Conservation (phyloP, 257 asterid genomes). For the Nicotiana noctiflora region DNA sequence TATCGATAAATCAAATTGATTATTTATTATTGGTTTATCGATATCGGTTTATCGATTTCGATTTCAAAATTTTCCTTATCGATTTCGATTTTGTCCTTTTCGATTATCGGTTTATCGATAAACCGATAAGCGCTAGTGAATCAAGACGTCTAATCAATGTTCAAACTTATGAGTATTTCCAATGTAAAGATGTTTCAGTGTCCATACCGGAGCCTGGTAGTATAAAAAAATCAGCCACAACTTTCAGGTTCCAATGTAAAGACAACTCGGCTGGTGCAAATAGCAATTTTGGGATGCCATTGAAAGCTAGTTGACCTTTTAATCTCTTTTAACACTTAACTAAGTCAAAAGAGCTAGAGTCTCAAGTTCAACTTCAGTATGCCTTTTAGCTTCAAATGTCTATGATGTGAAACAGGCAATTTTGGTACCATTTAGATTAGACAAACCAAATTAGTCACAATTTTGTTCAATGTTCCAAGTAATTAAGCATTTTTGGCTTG, state of each 20-base stretch:
- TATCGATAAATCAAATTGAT: too few species aligned
- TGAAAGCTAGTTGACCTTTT: constrained; percentile 32
- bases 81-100: too few species aligned
- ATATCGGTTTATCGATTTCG: too few species aligned
- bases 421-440: constrained; percentile 6
- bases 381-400: background rate
- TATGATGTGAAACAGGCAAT: background rate
- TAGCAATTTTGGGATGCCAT: constrained; percentile 12
- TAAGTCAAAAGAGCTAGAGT: background rate
- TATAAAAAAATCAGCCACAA: constrained; percentile 9
- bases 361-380: background rate
- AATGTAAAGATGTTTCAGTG: constrained; percentile 17
- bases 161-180: constrained; percentile 17
- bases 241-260: too few species aligned
- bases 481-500: background rate
- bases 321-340: constrained; percentile 26
- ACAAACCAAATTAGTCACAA: background rate
- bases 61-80: too few species aligned
- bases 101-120: too few species aligned
- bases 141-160: background rate
- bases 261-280: constrained; percentile 5
- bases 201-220: constrained; percentile 12
- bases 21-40: too few species aligned
- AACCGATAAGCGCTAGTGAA: too few species aligned
- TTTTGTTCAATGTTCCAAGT: background rate